These are phyloP conservation scores for Nitzschia inconspicua DNA, from an alignment of 108 stramenopile species.

Conservation along the genomic window DNA sequence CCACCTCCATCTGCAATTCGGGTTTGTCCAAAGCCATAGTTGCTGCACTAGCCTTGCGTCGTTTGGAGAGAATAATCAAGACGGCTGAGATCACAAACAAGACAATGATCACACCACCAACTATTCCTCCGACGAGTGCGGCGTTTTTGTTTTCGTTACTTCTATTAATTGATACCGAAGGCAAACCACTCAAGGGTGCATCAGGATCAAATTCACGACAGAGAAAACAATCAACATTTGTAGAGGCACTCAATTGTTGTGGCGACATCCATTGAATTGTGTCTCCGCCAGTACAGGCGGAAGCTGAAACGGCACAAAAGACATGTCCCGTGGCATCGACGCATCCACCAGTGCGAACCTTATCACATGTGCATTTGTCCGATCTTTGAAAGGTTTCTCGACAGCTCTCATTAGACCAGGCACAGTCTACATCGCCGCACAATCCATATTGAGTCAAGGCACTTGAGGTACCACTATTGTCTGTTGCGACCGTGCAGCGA, in stretches of 20 bases:
- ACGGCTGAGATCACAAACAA: too few species aligned
- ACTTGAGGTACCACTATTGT: too few species aligned
- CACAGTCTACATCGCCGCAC: neutral
- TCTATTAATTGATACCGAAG: too few species aligned
- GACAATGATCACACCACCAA: too few species aligned
- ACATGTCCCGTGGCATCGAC: neutral
- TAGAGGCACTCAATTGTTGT: neutral
- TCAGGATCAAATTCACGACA: too few species aligned
- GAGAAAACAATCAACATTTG: neutral
- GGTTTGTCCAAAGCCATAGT: too few species aligned
- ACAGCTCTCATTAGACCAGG: neutral
- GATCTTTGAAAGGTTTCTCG: neutral
- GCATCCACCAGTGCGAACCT: neutral
- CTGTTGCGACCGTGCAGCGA: neutral
- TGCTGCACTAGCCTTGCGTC: too few species aligned
- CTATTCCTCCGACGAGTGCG: too few species aligned
- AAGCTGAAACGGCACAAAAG: neutral
- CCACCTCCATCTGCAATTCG: too few species aligned
- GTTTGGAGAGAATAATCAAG: too few species aligned
- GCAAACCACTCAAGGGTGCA: too few species aligned
- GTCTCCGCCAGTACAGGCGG: neutral
- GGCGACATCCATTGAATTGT: neutral
- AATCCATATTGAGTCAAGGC: neutral
- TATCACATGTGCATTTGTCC: constrained; percentile 1
- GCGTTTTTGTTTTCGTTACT: too few species aligned